Conservation (phyloP, 441 rosid species). For the Manihot esculenta region DNA sequence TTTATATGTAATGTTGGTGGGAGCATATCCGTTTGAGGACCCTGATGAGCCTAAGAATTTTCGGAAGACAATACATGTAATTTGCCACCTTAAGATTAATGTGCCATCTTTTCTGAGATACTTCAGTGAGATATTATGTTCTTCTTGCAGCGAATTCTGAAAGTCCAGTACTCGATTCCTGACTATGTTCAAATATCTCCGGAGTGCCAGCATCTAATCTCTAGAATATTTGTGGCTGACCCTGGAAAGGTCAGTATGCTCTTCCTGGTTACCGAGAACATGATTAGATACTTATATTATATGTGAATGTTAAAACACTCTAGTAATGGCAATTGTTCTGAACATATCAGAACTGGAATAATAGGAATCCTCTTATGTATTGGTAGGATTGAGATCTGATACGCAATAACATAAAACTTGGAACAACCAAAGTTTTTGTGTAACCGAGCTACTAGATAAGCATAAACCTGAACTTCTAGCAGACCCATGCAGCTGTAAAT, state of each 20-base stretch:
- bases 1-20: slow-evolving; percentile 90
- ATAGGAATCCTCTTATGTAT: background rate
- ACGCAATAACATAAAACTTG: background rate
- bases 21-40: slow-evolving; percentile 98
- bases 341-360: background rate
- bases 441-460: background rate
- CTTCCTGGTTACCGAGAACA: slow-evolving; percentile 10
- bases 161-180: slow-evolving; percentile 93
- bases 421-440: background rate
- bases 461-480: background rate
- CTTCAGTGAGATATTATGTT: slow-evolving; percentile 20
- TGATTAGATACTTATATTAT: background rate
- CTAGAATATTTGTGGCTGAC: slow-evolving; percentile 92
- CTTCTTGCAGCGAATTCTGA: slow-evolving; percentile 75
- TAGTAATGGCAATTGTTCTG: background rate
- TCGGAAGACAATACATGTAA: slow-evolving; percentile 86
- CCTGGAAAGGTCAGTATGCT: slow-evolving; percentile 62
- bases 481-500: background rate
- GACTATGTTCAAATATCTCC: slow-evolving; percentile 92
- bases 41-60: slow-evolving; percentile 97
- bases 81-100: background rate
- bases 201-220: slow-evolving; percentile 84
- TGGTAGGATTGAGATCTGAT: background rate
- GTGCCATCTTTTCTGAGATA: background rate
- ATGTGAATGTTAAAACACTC: background rate